Evolutionary conservation across 2,329 filamentous ascomycete species (phyloP), one percentile per base, ranked within the genome.

Genomic region (Fusarium lateritium): DNA sequence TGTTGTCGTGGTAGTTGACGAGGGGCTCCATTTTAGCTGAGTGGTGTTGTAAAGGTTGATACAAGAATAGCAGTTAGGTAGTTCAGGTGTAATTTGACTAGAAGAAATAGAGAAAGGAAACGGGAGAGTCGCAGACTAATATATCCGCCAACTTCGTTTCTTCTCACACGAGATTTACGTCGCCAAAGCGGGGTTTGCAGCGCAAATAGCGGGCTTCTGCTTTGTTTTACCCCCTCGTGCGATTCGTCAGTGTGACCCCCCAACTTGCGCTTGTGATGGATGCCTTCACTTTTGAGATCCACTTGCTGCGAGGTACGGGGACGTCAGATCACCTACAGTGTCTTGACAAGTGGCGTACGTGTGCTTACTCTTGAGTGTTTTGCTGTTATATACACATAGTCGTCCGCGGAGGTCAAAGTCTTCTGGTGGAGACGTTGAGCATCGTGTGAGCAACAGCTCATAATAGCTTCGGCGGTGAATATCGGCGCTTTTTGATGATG

Each of bases 1-100:
- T 70, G 59, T 75, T 72, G 74, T 80, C 76, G 77, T 75, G 74
- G 62, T 61, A 64, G 77, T 82, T 78, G 76, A 80, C 76, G 68
- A 72, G 71, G 64, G 76, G 75, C 65, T 78, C 68, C 77, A 79
- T 79, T 44, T 55, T 72, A 59, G 26, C 11, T 61, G 43, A 31
- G 40, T n/a, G 28, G 14, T 54, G 39, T 7, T 49, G 28, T 13
- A 31, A 24, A 36, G 21, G 4, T 13, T 34, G 44, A 33, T 42
- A 36, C 13, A 15, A 49, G 31, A n/a, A 31, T 13, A 34, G n/a
- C 56, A 17, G 49, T n/a, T n/a, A n/a, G n/a, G n/a, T 39, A 34
- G 24, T 9, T 7, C 19, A n/a, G 28, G 50, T 52, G 21, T 34
- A 13, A 14, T 36, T 52, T 56, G 36, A 33, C 10, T 24, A 19